Evolutionary conservation across 1,139 yeast species (phyloP), one percentile per base, ranked within the genome.

Genomic region (Candida dubliniensis): DNA sequence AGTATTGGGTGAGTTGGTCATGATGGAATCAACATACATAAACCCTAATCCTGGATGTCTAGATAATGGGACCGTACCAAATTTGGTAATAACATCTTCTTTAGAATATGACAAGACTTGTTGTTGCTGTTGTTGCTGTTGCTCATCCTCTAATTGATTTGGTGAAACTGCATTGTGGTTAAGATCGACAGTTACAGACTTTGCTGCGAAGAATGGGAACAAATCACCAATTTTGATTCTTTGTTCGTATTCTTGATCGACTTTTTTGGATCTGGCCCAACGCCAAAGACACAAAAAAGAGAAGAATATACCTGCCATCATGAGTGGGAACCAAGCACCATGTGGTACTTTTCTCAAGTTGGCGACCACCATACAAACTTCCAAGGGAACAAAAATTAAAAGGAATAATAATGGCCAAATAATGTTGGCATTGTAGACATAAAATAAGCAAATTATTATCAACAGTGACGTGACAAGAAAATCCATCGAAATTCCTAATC

Each of bases 311-410:
- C 68, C 61, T 30, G 79, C 63, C 65, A 74, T 67, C 59, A 66
- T 49, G 13, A 79, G 56, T 3, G 84, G 79, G 53, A 79, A 77
- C 84, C 84, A 79, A 2, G 83, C 84, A 37, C 84, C 84, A 51
- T 74, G 77, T 0, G 74, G 71, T 2, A 79, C 70, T 57, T 79
- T 79, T 53, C 67, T 71, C 53, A 77, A 48, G 46, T 76, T 79
- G 10, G 82, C 71, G 38, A 72, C 60, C 18, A 78, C 67, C 56
- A 77, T 59, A 36, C 69, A 59, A 36, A 64, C 54, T 51, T 79
- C 84, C 44, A 79, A 62, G 0, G 81, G 69, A 8, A 74, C 67
- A 52, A 78, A 77, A 1, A 67, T 51, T 35, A 67, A 45, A n/a
- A 65, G 55, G 53, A 68, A 76, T 4, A 61, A 36, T 2, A 69